Evolutionary conservation across 1,284 basidiomycete genomes (phyloP).

Genomic region (Omphalotus olearius): DNA sequence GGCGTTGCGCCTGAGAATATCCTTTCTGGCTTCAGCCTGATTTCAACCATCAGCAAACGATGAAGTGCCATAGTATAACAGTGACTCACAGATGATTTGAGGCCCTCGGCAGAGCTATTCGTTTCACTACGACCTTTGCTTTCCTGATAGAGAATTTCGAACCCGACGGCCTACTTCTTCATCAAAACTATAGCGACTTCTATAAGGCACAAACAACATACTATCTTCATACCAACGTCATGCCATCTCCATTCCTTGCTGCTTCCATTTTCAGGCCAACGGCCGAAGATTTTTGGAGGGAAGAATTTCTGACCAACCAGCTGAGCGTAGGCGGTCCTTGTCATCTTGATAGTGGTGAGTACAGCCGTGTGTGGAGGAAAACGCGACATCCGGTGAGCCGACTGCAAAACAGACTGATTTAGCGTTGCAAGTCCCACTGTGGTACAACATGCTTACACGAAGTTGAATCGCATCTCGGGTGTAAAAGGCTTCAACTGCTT

Average conservation of each 20-base stretch:
- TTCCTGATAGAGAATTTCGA: slow-evolving; percentile 92
- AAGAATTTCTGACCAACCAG: slow-evolving; percentile 88
- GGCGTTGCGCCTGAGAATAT: slow-evolving; percentile 57
- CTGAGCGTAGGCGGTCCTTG: slow-evolving; percentile 90
- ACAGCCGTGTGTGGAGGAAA: slow-evolving; percentile 74
- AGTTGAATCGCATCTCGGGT: slow-evolving; percentile 87
- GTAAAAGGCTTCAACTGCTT: slow-evolving; percentile 88
- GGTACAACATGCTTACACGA: slow-evolving; percentile 49
- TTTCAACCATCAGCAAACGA: neutral
- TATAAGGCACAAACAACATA: slow-evolving; percentile 28
- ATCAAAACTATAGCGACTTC: neutral
- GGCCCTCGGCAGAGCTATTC: slow-evolving; percentile 32
- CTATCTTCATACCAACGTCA: slow-evolving; percentile 89
- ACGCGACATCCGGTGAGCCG: slow-evolving; percentile 81
- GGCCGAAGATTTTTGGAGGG: slow-evolving; percentile 86
- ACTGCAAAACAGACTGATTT: slow-evolving; percentile 41
- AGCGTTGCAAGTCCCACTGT: neutral
- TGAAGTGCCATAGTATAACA: too few relatives aligned
- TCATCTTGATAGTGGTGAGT: slow-evolving; percentile 68
- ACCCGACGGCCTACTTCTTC: slow-evolving; percentile 72
- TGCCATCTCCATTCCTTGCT: slow-evolving; percentile 68
- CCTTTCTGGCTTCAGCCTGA: slow-evolving; percentile 59
- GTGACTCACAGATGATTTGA: slow-evolving; percentile 41
- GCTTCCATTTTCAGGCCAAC: slow-evolving; percentile 61
- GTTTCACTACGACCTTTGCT: slow-evolving; percentile 49